Evolutionary conservation across 371 early-diverging fungal species (phyloP).

Genomic region (Nematocida sp.): DNA sequence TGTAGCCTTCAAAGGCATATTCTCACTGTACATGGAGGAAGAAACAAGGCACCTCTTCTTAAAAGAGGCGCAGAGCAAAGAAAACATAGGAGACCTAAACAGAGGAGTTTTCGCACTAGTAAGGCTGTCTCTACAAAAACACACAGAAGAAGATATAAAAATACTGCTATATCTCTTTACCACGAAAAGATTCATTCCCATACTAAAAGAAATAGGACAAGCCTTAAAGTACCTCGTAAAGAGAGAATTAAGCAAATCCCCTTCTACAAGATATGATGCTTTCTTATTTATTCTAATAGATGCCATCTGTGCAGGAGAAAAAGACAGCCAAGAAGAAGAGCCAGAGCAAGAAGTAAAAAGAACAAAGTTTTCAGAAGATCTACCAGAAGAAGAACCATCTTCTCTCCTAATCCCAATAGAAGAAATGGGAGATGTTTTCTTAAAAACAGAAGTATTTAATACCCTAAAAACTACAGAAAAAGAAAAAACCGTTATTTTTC

Average conservation of each 20-base stretch:
- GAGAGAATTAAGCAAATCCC: not conserved
- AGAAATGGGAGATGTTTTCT: constrained; percentile 18
- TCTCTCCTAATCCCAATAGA: constrained; percentile 27
- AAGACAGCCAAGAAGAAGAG: constrained; percentile 1
- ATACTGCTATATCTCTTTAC: constrained; percentile 26
- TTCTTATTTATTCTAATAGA: not conserved
- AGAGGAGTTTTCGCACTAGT: constrained; percentile 13
- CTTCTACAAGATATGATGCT: not conserved
- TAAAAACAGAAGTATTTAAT: constrained; percentile 19
- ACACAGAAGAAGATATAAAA: constrained; percentile 2
- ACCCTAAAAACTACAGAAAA: constrained; percentile 6
- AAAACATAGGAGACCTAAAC: constrained; percentile 20
- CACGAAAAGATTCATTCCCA: not conserved
- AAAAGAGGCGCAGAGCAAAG: not conserved
- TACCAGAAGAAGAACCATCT: constrained; percentile 34
- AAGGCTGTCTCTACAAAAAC: not conserved
- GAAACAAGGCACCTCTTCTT: not conserved
- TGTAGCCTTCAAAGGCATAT: constrained; percentile 2
- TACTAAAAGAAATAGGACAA: constrained; percentile 20
- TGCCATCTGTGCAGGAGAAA: not conserved
- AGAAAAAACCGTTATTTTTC: constrained; percentile 7
- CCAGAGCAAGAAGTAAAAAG: constrained; percentile 1
- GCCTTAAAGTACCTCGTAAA: constrained; percentile 12
- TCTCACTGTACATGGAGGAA: not conserved
- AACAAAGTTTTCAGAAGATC: constrained; percentile 21